These are phyloP conservation scores for Sporothrix euskadiensis DNA, from an alignment of 2,329 filamentous ascomycete species.

Conservation along the genomic window DNA sequence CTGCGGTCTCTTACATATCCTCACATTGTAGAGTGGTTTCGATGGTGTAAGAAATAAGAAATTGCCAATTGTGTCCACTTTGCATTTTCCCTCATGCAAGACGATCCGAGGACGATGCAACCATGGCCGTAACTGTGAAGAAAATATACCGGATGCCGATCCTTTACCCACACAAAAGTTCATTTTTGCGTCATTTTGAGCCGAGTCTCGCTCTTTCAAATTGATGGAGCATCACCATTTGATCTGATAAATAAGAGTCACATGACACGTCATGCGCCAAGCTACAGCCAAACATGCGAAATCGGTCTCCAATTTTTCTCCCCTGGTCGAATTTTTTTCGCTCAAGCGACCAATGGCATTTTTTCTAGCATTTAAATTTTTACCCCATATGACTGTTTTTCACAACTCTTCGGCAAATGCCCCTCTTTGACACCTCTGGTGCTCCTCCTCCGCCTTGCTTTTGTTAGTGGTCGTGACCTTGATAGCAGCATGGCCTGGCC, in stretches of 20 bases:
- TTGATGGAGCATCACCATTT: neutral
- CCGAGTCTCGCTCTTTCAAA: neutral
- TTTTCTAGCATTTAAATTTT: constrained; percentile 14
- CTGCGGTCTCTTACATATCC: neutral
- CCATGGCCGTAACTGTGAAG: neutral
- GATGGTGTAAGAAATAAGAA: neutral
- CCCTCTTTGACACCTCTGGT: constrained; percentile 11
- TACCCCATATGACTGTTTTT: constrained; percentile 19
- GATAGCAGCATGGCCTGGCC: neutral
- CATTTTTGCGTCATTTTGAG: neutral
- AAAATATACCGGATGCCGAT: neutral
- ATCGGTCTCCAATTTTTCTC: constrained; percentile 26
- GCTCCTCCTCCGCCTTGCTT: constrained; percentile 16
- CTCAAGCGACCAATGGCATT: constrained; percentile 1
- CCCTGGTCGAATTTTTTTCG: constrained; percentile 10
- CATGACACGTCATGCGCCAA: constrained; percentile 12
- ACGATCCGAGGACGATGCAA: neutral
- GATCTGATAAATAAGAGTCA: constrained; percentile 19
- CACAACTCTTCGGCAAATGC: neutral
- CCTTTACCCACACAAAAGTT: neutral
- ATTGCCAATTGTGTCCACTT: neutral
- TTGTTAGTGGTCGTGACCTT: neutral
- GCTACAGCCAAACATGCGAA: constrained; percentile 7
- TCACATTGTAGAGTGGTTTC: neutral
- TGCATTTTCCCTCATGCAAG: neutral